These are phyloP conservation scores for Oryza coarctata DNA, from an alignment of 176 grass and related monocot species.

Conservation along the genomic window DNA sequence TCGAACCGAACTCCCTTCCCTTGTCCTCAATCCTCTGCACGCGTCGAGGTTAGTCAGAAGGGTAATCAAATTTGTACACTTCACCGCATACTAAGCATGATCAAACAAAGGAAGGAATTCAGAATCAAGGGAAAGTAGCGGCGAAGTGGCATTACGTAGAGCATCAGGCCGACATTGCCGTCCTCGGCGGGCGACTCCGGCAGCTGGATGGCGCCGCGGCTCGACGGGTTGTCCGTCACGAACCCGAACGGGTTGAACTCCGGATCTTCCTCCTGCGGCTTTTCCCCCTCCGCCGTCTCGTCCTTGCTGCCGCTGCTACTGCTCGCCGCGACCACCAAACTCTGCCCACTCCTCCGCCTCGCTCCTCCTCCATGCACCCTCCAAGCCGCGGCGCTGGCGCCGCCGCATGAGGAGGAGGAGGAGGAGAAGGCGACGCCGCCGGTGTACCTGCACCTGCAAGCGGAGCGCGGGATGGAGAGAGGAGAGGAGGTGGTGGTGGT, in stretches of 20 bases:
- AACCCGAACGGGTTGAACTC: constrained; percentile 91
- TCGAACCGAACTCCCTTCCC: constrained; percentile 72
- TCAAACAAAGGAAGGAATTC: neutral
- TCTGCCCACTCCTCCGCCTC: neutral
- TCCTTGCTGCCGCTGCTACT: constrained; percentile 33
- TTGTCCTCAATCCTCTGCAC: constrained; percentile 88
- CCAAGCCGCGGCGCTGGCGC: neutral
- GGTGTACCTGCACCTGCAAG: neutral
- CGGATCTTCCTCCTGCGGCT: constrained; percentile 9
- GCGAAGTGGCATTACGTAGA: constrained; percentile 59
- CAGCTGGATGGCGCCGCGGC: constrained; percentile 77
- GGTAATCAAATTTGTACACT: neutral
- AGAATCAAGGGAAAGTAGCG: neutral
- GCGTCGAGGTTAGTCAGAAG: constrained; percentile 3
- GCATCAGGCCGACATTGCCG: constrained; percentile 98
- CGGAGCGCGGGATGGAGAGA: neutral
- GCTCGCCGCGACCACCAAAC: neutral
- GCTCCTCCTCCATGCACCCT: neutral
- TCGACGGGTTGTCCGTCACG: constrained; percentile 88
- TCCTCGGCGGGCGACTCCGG: constrained; percentile 75
- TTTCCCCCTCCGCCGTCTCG: neutral
- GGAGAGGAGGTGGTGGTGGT: constrained; percentile 26
- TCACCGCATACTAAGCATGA: neutral
- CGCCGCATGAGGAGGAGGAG: too few species aligned
- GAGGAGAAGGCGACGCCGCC: neutral